phyloP scores from a whole-genome alignment of 768 basidiomycete genomes.

The Suillus placidus region DNA sequence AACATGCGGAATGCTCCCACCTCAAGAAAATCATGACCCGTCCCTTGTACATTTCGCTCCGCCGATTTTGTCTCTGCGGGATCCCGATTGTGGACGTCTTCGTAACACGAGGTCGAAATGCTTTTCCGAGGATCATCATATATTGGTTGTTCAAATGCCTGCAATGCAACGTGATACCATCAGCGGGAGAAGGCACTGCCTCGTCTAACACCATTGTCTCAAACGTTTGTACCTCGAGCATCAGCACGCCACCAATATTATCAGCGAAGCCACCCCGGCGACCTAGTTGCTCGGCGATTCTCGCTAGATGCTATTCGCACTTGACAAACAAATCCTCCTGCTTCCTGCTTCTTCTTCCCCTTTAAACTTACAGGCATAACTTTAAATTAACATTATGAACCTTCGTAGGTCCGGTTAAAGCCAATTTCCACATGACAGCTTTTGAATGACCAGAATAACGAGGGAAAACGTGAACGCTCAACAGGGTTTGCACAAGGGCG shows the following conservation, averaged over 20 bases:
- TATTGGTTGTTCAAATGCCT: neutral
- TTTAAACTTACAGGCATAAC: conserved; percentile 17
- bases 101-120: neutral
- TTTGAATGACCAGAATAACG: neutral
- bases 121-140: neutral
- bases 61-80: neutral
- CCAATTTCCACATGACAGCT: neutral
- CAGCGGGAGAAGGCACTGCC: neutral
- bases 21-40: neutral
- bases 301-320: neutral
- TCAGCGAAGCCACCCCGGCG: neutral
- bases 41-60: neutral
- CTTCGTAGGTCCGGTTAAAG: neutral
- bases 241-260: neutral
- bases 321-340: neutral
- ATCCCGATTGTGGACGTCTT: neutral
- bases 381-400: neutral
- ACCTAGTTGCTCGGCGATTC: neutral
- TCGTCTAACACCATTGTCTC: neutral
- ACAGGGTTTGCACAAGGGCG: neutral
- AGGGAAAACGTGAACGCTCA: neutral
- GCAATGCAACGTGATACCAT: neutral
- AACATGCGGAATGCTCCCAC: neutral
- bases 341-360: neutral
- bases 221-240: neutral